Base-by-base conservation (phyloP, 2,329 filamentous ascomycete species). In the Huntiella bhutanensis region DNA sequence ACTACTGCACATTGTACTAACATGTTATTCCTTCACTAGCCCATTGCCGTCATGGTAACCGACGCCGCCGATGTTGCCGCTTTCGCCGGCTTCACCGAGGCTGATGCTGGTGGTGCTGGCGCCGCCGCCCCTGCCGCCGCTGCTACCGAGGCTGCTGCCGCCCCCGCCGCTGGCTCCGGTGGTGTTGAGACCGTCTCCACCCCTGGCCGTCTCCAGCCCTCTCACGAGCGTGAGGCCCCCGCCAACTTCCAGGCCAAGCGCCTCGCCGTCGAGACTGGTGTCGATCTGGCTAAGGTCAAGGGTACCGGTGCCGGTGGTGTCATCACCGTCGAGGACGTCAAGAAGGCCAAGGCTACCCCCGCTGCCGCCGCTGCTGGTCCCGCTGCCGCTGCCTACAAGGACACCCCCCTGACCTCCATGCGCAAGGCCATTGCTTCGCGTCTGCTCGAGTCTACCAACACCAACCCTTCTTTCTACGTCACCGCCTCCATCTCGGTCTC, bases 381-480 rank as follows among this genome's bases (percentile, higher is more conserved):
- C 44, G 66, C 74, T 49, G 75, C 69, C 41, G 71, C 84, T 51
- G 66, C 73, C 50, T 96, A 82, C 66, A 79, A 86, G 65, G 91
- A 98, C 60, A 75, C 75, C 51, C 83, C 86, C 52, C 75, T 87
- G 55, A 81, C 73, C 58, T 81, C 82, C 62, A 98, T 98, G 91
- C 87, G 91, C 71, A 96, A 95, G 77, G 87, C 83, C 54, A 98
- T 98, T 62, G 91, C 91, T 63, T 77, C 68, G 64, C 85, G 91
- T 56, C 82, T 98, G 50, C 79, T 80, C 59, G 74, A 94, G 68
- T 96, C 88, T 38, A 74, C 84, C 63, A 77, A 82, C 64, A 80
- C 88, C 66, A 96, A 95, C 74, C 91, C 91, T 51, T 91, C 96
- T 74, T 98, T 93, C 77, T 98, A 88, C 62, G 88, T 98, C 58